Percentiles rank a stretch among this genome's conserved stretches.
phyloP scores from a whole-genome alignment of 2,329 filamentous ascomycete species.

The Decorospora gaudefroyi region DNA sequence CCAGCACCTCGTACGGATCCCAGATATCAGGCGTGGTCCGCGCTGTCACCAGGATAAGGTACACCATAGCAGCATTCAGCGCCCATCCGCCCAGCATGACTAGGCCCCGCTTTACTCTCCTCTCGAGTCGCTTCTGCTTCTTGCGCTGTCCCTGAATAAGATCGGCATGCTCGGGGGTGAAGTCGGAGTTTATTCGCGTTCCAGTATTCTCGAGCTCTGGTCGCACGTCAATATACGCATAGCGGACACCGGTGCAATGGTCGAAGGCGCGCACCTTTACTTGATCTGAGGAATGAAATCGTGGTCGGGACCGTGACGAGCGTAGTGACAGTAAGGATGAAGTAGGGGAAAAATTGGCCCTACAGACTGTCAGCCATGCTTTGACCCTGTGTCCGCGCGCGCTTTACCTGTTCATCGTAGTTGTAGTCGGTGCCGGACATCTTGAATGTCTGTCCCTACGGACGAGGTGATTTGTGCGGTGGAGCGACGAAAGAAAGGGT shows the following conservation, averaged over 20 bases:
- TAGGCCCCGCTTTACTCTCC: conserved; percentile 81
- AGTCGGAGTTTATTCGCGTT: conserved; percentile 79
- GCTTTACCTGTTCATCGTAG: conserved; percentile 84
- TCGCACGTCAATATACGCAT: conserved; percentile 17
- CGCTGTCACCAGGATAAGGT: conserved; percentile 82
- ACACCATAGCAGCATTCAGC: conserved; percentile 86
- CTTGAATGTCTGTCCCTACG: conserved; percentile 30
- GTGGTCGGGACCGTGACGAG: conserved; percentile 89
- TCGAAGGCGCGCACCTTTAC: conserved; percentile 59
- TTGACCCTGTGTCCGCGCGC: conserved; percentile 2
- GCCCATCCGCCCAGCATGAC: conserved; percentile 78
- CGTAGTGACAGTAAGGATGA: conserved; percentile 86
- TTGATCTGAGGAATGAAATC: conserved; percentile 81
- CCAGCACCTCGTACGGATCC: conserved; percentile 96
- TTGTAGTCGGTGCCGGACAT: conserved; percentile 77
- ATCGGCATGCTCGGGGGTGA: conserved; percentile 79
- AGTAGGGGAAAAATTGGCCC: conserved; percentile 99
- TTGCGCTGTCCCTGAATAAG: conserved; percentile 80
- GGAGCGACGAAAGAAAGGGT: conserved; percentile 24
- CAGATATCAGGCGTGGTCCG: conserved; percentile 76
- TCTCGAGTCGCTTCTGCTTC: conserved; percentile 86
- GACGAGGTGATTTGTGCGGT: conserved; percentile 21
- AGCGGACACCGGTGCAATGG: conserved; percentile 1
- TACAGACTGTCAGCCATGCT: conserved; percentile 46
- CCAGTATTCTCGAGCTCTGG: conserved; percentile 76